Conservation (phyloP, 345 rosid species). For the Gossypium stocksii region DNA sequence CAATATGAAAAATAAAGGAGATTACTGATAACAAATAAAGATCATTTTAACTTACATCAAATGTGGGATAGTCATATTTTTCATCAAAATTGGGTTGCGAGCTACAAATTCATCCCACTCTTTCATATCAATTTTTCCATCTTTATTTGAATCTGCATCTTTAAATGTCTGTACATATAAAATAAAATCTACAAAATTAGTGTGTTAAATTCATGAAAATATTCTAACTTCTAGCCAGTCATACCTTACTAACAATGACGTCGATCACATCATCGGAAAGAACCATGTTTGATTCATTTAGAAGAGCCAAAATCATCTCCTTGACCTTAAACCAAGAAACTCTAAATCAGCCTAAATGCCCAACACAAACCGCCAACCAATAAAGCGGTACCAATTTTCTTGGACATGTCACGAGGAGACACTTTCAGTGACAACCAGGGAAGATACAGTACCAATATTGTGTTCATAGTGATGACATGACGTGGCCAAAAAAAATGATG, state of each 20-base stretch:
- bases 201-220: neutral
- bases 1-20: too few species aligned
- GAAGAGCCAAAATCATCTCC: conserved; percentile 37
- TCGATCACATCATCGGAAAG: conserved; percentile 37
- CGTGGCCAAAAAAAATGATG: too few species aligned
- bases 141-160: conserved; percentile 37
- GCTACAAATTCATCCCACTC: conserved; percentile 35
- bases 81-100: conserved; percentile 35
- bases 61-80: conserved; percentile 45
- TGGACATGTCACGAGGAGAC: too few species aligned
- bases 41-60: conserved; percentile 24
- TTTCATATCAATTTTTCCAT: conserved; percentile 39
- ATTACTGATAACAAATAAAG: too few species aligned
- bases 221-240: neutral
- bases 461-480: too few species aligned
- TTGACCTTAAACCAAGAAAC: conserved; percentile 27
- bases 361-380: neutral
- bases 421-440: too few species aligned
- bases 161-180: conserved; percentile 35
- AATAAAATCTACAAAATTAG: neutral
- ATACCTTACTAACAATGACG: conserved; percentile 38
- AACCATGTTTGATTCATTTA: conserved; percentile 39
- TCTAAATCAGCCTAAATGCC: neutral
- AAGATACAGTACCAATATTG: too few species aligned
- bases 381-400: too few species aligned